Evolutionary conservation across 345 rosid species (phyloP), one percentile per base, ranked within the genome.

Genomic region (Hypericum androsaemum): DNA sequence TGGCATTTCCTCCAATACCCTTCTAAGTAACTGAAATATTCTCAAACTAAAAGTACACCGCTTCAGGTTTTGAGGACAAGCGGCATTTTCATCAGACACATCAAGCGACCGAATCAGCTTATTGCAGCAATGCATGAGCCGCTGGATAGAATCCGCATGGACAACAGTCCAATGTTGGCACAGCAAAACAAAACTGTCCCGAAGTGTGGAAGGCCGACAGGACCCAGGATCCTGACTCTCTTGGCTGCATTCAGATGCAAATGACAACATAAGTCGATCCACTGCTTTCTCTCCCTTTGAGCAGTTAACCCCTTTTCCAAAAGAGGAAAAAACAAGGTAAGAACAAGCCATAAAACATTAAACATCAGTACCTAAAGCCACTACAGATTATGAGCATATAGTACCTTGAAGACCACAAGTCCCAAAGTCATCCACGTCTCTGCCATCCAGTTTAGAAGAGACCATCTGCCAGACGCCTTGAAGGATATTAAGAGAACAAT

Each of bases 161-260:
- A 74, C 75, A 70, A 83, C 73, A 47, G 94, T 89, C 82, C 88
- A 85, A 63, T 88, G 96, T 68, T 80, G 95, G 54, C 74, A 76
- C 37, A 81, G 66, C 64, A 77, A 83, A 54, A 73, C 69, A 64
- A 83, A 68, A 51, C 65, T 75, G 68, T 79, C 73, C 69, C 57
- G 54, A 71, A 78, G 77, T 57, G 71, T 79, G 60, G 68, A 14
- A 50, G 79, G 63, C 41, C 68, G 71, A 43, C 39, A 60, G 17
- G 62, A 68, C 41, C 77, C 77, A 56, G 68, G 76, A 55, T 59
- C 54, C 64, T 69, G 82, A 57, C 70, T 64, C 58, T 77, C 88
- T 54, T 77, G 80, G 52, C 71, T 50, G 52, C 74, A 79, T 64
- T 81, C 95, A 68, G 94, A 77, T 65, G 82, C 76, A 56, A 92